Conservation (phyloP, 495 filamentous ascomycete species). For the Hyaloscypha finlandica region DNA sequence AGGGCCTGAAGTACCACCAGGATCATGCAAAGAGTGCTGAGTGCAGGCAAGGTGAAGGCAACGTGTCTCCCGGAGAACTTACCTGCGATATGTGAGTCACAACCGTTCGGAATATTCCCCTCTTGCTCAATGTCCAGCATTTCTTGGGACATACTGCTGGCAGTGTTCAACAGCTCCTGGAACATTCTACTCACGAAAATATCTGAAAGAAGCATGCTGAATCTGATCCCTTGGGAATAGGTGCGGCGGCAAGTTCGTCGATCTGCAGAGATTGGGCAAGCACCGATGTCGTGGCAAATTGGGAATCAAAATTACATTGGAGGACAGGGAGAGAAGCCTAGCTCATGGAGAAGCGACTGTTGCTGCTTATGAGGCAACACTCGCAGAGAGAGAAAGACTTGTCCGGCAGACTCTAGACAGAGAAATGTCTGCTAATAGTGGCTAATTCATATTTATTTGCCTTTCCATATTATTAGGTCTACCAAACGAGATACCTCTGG, state of each 20-base stretch:
- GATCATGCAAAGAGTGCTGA: neutral
- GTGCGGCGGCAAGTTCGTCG: neutral
- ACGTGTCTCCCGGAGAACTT: neutral
- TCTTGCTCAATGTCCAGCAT: too few species aligned
- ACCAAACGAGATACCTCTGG: too few species aligned
- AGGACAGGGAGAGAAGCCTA: neutral
- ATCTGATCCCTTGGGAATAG: too few species aligned
- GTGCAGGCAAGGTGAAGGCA: neutral
- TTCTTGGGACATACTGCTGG: too few species aligned
- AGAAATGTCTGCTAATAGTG: slow-evolving; percentile 10
- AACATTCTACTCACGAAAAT: too few species aligned
- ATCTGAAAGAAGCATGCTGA: too few species aligned
- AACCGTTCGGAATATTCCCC: too few species aligned
- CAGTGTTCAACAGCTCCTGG: too few species aligned
- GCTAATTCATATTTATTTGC: too few species aligned
- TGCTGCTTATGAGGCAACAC: neutral
- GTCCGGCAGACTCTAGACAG: slow-evolving; percentile 22
- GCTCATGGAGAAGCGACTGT: neutral
- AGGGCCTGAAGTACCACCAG: neutral
- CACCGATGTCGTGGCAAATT: neutral
- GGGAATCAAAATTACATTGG: neutral
- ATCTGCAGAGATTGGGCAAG: neutral
- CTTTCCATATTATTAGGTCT: too few species aligned
- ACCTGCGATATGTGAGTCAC: neutral
- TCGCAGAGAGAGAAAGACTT: slow-evolving; percentile 16